Percentiles rank a stretch among this genome's conserved stretches.
These are phyloP conservation scores for Suillus clintonianus DNA, from an alignment of 768 basidiomycete species.

Conservation along the genomic window DNA sequence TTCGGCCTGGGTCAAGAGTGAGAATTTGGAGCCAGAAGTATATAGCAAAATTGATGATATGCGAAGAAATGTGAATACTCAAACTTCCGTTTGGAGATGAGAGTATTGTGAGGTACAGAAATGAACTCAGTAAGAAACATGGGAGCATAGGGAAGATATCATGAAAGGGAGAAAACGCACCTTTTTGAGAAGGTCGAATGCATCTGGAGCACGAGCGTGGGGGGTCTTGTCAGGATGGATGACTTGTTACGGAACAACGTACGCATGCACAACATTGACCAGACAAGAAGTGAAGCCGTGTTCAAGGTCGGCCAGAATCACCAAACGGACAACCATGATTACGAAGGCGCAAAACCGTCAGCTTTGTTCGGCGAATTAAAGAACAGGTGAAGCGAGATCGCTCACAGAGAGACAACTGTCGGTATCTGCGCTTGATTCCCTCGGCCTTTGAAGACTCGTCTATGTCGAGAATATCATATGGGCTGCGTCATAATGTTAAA, in stretches of 20 bases:
- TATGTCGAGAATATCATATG: slow-evolving; percentile 92
- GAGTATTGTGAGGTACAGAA: not conserved
- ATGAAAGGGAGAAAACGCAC: slow-evolving; percentile 37
- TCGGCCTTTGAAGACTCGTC: slow-evolving; percentile 67
- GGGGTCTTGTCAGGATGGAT: slow-evolving; percentile 99
- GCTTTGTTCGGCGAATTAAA: not conserved
- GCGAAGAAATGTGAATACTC: not conserved
- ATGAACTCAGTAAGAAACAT: not conserved
- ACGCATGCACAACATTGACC: slow-evolving; percentile 27
- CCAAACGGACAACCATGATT: slow-evolving; percentile 2
- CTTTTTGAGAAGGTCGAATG: slow-evolving; percentile 94
- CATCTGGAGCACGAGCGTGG: slow-evolving; percentile 86
- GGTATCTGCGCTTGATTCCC: slow-evolving; percentile 88
- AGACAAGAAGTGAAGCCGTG: slow-evolving; percentile 1
- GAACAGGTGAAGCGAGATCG: slow-evolving; percentile 17
- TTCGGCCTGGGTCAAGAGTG: slow-evolving; percentile 63
- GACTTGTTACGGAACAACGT: slow-evolving; percentile 59
- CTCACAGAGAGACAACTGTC: slow-evolving; percentile 83
- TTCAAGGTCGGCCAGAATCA: not conserved
- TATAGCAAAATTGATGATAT: not conserved
- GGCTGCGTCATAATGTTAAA: slow-evolving; percentile 46
- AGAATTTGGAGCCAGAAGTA: not conserved
- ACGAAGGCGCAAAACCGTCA: slow-evolving; percentile 2
- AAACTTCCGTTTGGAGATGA: not conserved
- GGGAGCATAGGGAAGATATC: not conserved